Conservation (phyloP, 129 eudicot genomes). For the Rutidosis leptorrhynchoides region DNA sequence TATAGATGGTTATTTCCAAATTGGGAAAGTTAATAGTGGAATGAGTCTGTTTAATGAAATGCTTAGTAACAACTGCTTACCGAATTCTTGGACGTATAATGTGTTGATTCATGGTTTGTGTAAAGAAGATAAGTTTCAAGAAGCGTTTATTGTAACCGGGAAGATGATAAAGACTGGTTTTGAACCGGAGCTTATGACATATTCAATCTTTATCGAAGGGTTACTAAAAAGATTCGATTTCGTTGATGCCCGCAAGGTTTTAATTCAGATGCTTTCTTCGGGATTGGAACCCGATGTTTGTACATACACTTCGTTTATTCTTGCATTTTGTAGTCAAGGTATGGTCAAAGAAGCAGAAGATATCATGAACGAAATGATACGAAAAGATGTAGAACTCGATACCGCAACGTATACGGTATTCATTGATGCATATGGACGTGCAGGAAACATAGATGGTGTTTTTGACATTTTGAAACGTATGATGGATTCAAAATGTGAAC, state of each 20-base stretch:
- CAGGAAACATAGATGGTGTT: slow-evolving; percentile 42
- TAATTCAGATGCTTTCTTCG: slow-evolving; percentile 38
- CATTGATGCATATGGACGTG: slow-evolving; percentile 69
- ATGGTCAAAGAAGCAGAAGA: slow-evolving; percentile 65
- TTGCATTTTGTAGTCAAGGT: slow-evolving; percentile 66
- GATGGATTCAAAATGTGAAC: slow-evolving; percentile 60
- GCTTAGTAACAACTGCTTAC: slow-evolving; percentile 47
- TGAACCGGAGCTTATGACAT: slow-evolving; percentile 51
- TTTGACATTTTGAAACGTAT: slow-evolving; percentile 59
- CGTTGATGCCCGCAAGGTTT: slow-evolving; percentile 45
- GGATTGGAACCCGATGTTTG: slow-evolving; percentile 75
- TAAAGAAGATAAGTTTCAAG: slow-evolving; percentile 45
- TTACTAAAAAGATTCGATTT: slow-evolving; percentile 56
- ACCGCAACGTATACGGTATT: slow-evolving; percentile 62
- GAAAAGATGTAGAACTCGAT: slow-evolving; percentile 53
- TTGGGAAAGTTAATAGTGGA: slow-evolving; percentile 43
- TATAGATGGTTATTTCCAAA: slow-evolving; percentile 70
- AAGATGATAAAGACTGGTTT: slow-evolving; percentile 53
- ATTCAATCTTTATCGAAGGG: slow-evolving; percentile 50
- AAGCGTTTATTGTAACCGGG: slow-evolving; percentile 46
- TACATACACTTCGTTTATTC: slow-evolving; percentile 64
- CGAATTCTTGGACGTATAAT: slow-evolving; percentile 65
- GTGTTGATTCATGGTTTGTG: slow-evolving; percentile 61
- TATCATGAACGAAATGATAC: slow-evolving; percentile 52
- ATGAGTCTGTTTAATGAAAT: slow-evolving; percentile 48